Evolutionary conservation across 2,329 filamentous ascomycete genomes (phyloP), one percentile per base, ranked within the genome.

Genomic region (Diplodia scrobiculata): DNA sequence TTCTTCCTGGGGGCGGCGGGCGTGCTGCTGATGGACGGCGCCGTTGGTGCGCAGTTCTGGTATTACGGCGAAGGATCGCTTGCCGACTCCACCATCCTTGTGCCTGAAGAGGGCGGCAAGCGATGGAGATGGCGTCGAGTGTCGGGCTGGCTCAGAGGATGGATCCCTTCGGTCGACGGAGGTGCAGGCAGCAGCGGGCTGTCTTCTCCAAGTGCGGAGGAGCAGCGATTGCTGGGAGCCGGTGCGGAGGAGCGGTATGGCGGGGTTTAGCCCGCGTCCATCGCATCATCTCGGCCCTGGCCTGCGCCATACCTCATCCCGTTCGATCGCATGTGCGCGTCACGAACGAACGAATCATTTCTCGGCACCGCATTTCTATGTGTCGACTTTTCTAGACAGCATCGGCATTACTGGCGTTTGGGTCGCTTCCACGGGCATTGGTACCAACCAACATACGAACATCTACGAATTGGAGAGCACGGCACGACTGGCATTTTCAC

Each of bases 1-100:
- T 90, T 90, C 74, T 89, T 87, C 74, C 79, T 89, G 0, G 87
- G 87, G 5, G 87, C 87, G 5, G 86, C 86, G 1, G 87, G 87
- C 9, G 87, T 89, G 1, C 76, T 90, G 6, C 78, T 81, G 21
- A 79, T 89, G 73, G 87, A 90, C 73, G 86, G 81, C 0, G 83
- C 83, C 29, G 84, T 90, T 64, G 87, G 86, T 0, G 73, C 87
- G 41, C 87, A 90, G 68, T 89, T 89, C 72, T 76, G 84, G 69
- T 78, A 84, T 69, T 89, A 87, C 71, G 84, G 86, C 9, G 80
- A 84, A 50, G 68, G 71, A 1, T 76, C 75, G 25, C 76, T 77
- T 50, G 78, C 74, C 67, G 77, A 81, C 63, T 79, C 83, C 63
- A 77, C 83, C 36, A 78, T 82, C 25, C 77, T 84, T 6, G 77